These are phyloP conservation scores for Pezizomycotina sp. DNA, from an alignment of 2,329 filamentous ascomycete species.

Conservation along the genomic window DNA sequence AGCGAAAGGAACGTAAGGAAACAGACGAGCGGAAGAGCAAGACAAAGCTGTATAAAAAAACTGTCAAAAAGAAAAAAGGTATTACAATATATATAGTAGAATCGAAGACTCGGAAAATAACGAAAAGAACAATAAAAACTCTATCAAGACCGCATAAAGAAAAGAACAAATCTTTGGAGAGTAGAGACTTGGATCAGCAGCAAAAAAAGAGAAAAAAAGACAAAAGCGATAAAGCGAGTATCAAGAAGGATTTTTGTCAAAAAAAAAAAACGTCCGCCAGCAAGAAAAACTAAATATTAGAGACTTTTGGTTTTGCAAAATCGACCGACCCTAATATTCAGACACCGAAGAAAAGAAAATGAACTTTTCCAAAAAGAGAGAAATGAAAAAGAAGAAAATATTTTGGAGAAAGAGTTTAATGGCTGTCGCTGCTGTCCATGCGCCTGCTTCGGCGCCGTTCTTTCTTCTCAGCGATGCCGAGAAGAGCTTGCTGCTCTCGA, in stretches of 20 bases:
- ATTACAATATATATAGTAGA: conserved; percentile 12
- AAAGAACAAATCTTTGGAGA: conserved; percentile 7
- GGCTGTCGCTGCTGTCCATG: conserved; percentile 8
- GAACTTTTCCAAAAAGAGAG: background rate
- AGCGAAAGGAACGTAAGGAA: conserved; percentile 3
- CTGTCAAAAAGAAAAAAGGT: conserved; percentile 6
- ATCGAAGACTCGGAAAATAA: conserved; percentile 9
- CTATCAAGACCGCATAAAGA: conserved; percentile 5
- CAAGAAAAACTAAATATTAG: conserved; percentile 4
- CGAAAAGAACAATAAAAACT: conserved; percentile 4
- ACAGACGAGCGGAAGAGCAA: conserved; percentile 3
- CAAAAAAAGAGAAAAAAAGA: conserved; percentile 6
- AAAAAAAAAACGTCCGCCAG: conserved; percentile 2
- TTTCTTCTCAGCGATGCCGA: conserved; percentile 28
- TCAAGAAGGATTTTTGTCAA: background rate
- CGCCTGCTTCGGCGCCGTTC: conserved; percentile 21
- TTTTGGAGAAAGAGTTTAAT: conserved; percentile 3
- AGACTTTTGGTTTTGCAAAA: conserved; percentile 3
- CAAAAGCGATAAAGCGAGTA: conserved; percentile 2
- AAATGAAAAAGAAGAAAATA: conserved; percentile 2
- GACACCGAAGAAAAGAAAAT: conserved; percentile 8
- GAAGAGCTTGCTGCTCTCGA: conserved; percentile 30
- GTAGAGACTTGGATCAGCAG: conserved; percentile 3
- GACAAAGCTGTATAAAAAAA: background rate
- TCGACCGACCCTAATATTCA: conserved; percentile 4